Base-by-base conservation (phyloP, 164 flowering plant species). In the Nymphaea colorata region DNA sequence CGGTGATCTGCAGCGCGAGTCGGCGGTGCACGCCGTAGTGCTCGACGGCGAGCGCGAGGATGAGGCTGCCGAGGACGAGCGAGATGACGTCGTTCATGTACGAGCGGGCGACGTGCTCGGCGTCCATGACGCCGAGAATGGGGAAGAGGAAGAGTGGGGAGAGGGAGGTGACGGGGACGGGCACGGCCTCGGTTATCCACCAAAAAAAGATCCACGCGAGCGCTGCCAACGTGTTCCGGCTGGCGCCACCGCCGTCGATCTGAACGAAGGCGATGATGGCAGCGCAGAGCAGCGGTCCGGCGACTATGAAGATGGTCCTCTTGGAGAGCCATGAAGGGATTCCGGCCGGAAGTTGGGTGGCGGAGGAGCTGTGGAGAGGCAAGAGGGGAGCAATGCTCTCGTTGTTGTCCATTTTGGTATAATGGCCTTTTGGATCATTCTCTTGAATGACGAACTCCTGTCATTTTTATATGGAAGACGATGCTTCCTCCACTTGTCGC, bases 171-270 rank as follows among this genome's bases (percentile, higher is more conserved):
- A 93, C 45, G 3, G 98, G 96, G 90, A 91, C 82, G 7, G 98
- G 97, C 15, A 93, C 90, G 0, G 98, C 98, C 75, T 86, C 90
- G 3, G 97, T 87, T n/a, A 91, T 43, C 98, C 98, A 93, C 97
- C 98, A 93, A 2, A 85, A 61, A 60, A 93, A 93, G 16, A 93
- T 69, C 98, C 98, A 93, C 0, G 79, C 84, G 8, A 91, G 82
- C 5, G 86, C 81, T 0, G 72, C 97, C 69, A 91, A 66, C 96
- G 87, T 89, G 79, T 84, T 84, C 43, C 81, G 68, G 77, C 86
- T 76, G 18, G 74, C 73, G 47, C 4, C 71, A 2, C 78, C 67
- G 41, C 68, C 83, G 2, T 79, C 84, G 0, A 85, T 57, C 71
- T 75, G 77, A 3, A 88, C 93, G 43, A 42, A 74, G 0, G 84